Base-by-base conservation (phyloP, 768 basidiomycete species). In the Lyophyllum shimeji region DNA sequence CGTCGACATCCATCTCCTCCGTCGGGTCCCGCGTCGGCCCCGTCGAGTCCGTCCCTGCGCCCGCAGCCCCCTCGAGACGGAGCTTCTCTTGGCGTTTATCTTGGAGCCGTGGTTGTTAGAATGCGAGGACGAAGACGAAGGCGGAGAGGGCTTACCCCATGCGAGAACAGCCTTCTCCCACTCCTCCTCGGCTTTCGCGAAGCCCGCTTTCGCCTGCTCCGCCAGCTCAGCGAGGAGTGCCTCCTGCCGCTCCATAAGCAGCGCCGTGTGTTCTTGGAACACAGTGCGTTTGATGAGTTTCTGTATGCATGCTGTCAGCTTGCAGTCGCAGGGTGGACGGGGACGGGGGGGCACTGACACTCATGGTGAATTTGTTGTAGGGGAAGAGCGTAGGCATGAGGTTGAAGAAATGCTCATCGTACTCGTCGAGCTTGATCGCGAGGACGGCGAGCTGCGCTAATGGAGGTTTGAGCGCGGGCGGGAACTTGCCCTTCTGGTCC, bases 331-430 rank as follows among this genome's bases (percentile, higher is more conserved):
- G n/a, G n/a, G n/a, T n/a, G n/a, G n/a, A 9, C 29, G 39, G 23
- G 55, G 33, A 18, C 20, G 17, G 25, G 46, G 21, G 20, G 3
- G 11, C 34, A 78, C 87, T 50, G 52, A 90, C 88, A 49, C 82
- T 89, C 87, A 98, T 94, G 0, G 93, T 96, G 68, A 91, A 99
- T 60, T 88, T 86, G 74, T 99, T 99, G 67, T 98, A 98, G 0
- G 94, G 93, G 64, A 98, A 94, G 37, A 96, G 69, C 21, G 73
- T 78, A 0, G 95, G 93, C 84, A 98, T 89, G 18, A 89, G 76
- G 63, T 84, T 87, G 74, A 96, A 98, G 69, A 96, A 96, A 63
- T 90, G 83, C 17, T 96, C 95, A 58, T 93, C 89, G 71, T 96
- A 97, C 67, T 95, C 86, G 68, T 87, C 90, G n/a, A 90, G 78